Evolutionary conservation across 2,329 filamentous ascomycete genomes (phyloP).

Genomic region (Colletotrichum coccodes): DNA sequence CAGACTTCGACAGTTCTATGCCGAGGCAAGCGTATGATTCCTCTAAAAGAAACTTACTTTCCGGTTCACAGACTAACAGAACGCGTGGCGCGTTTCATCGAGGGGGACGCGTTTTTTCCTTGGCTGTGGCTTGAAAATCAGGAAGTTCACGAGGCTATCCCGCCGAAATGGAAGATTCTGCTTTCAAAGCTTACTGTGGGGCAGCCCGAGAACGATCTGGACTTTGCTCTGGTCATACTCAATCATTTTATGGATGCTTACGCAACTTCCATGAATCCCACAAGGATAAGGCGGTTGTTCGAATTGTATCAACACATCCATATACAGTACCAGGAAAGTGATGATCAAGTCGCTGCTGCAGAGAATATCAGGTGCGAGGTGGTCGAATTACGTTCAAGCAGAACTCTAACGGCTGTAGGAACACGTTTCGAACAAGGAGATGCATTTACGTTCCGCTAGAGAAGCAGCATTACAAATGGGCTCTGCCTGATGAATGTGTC

Average conservation of each 20-base stretch:
- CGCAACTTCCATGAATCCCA: neutral
- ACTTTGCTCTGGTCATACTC: slow-evolving; percentile 16
- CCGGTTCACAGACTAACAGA: neutral
- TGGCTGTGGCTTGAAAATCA: slow-evolving; percentile 16
- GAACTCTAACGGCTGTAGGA: neutral
- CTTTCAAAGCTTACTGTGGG: slow-evolving; percentile 6
- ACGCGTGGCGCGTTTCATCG: neutral
- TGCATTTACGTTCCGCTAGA: neutral
- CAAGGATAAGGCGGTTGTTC: neutral
- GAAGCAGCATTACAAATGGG: neutral
- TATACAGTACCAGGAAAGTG: neutral
- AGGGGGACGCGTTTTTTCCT: neutral
- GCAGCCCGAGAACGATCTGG: neutral
- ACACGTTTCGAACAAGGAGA: neutral
- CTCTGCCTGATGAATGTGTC: neutral
- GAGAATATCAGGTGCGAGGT: neutral
- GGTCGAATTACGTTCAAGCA: neutral
- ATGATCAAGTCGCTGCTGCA: neutral
- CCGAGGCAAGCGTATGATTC: neutral
- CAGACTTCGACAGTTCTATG: neutral
- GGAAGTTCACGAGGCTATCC: neutral
- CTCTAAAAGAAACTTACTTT: neutral
- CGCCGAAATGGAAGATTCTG: slow-evolving; percentile 20
- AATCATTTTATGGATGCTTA: neutral
- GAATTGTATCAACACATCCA: slow-evolving; percentile 1